Evolutionary conservation across 768 basidiomycete species (phyloP).

Genomic region (Epithele typhae): DNA sequence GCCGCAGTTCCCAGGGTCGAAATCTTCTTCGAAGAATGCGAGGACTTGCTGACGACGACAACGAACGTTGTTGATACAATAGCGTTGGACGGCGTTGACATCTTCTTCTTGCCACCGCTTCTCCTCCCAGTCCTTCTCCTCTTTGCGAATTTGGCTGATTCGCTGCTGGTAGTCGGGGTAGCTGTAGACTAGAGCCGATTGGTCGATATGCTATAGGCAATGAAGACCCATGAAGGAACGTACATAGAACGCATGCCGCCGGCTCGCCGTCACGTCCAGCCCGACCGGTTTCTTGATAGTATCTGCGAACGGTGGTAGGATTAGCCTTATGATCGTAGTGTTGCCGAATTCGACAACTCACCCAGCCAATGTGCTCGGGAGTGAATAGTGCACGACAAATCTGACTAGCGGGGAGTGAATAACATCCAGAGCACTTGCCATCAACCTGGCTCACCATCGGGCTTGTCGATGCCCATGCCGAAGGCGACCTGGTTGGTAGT

Average conservation of each 20-base stretch:
- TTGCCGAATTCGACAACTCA: conserved; percentile 36
- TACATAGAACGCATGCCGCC: conserved; percentile 86
- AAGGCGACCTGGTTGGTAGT: conserved; percentile 93
- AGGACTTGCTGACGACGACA: conserved; percentile 89
- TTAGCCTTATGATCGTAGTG: too few species aligned
- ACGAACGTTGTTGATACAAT: conserved; percentile 74
- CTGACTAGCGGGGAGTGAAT: conserved; percentile 51
- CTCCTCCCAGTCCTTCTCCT: conserved; percentile 39
- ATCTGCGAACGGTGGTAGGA: conserved; percentile 35
- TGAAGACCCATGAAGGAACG: conserved; percentile 21
- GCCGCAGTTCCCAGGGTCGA: conserved; percentile 62
- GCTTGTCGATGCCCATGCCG: conserved; percentile 95
- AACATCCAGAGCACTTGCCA: too few species aligned
- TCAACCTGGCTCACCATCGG: conserved; percentile 56
- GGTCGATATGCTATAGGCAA: neutral
- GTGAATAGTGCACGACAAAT: conserved; percentile 83
- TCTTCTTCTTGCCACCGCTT: conserved; percentile 61
- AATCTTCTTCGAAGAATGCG: conserved; percentile 82
- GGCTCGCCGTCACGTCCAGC: conserved; percentile 87
- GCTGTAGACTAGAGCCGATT: conserved; percentile 55
- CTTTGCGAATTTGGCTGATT: conserved; percentile 57
- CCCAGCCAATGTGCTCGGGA: conserved; percentile 84
- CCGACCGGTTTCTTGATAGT: conserved; percentile 95
- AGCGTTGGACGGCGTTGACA: conserved; percentile 67
- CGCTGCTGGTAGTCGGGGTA: conserved; percentile 54